Evolutionary conservation across 305 asterid species (phyloP), one percentile per base, ranked within the genome.

Genomic region (Solanum chacoense): DNA sequence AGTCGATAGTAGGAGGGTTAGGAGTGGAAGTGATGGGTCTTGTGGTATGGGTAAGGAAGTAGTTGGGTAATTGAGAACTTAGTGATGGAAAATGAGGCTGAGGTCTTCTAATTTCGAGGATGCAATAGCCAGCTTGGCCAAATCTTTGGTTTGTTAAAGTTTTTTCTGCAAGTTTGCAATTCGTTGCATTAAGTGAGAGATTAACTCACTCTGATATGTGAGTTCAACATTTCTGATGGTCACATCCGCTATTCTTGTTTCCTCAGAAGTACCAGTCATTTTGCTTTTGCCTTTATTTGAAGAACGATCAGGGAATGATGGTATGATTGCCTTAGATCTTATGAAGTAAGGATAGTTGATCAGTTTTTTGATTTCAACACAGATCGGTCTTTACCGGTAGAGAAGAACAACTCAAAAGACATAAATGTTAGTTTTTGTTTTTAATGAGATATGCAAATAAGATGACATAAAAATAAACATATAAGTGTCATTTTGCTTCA

Each of bases 261-360:
- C 63, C 20, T 45, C 0, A 45, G 0, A 45, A 14, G 1, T 45
- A 45, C 3, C 7, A 0, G 20, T 0, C 8, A 14, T 45, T 14
- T 45, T 45, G 50, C 5, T 45, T 45, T 45, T 14, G 59, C 59
- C 59, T 45, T 45, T 45, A 14, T 45, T 0, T 3, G 8, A 45
- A 45, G 1, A 13, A 14, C 20, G 7, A 45, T 14, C 2, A 40
- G 5, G 50, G 50, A 40, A 40, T 0, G 18, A 40, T 11, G 63
- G 8, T 14, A 14, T 14, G 8, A 45, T 45, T 45, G 22, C 22
- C 55, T 45, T 45, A 45, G 22, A 45, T 45, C 22, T 45, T 45
- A 16, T 45, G 2, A 45, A 14, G 63, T 45, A 45, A 16, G 8
- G 63, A 45, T 14, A 8, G 0, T 45, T 0, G 20, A 0, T 0